Percentiles rank a stretch among this genome's conserved stretches.
Conservation (phyloP, 306 rosid genomes). For the Carpinus fangiana region DNA sequence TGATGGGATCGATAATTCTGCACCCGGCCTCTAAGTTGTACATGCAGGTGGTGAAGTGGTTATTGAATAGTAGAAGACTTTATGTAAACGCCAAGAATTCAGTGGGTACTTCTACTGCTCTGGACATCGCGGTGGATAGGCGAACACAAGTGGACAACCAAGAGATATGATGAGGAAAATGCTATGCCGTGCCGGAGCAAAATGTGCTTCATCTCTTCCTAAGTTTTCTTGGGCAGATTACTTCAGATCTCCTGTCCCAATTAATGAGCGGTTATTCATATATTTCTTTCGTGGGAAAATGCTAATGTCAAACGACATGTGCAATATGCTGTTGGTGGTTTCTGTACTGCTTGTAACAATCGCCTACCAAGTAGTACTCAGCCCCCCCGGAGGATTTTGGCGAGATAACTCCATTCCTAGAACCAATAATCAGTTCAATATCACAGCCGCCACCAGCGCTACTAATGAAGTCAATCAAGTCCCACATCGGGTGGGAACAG, state of each 20-base stretch:
- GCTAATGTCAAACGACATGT: neutral
- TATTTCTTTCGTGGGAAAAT: neutral
- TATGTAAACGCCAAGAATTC: neutral
- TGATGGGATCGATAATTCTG: too few species aligned
- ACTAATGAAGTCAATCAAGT: neutral
- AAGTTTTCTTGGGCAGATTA: too few species aligned
- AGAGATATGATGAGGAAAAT: constrained; percentile 12
- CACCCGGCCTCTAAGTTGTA: too few species aligned
- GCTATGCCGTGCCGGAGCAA: neutral
- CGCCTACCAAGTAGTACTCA: neutral
- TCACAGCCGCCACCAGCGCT: neutral
- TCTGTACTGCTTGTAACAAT: neutral
- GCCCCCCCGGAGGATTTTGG: constrained; percentile 8
- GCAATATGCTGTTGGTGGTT: neutral
- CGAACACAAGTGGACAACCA: neutral
- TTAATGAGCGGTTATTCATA: neutral
- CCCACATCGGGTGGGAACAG: neutral
- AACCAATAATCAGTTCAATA: neutral
- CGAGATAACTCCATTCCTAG: neutral
- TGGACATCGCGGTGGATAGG: neutral
- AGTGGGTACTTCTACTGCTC: neutral
- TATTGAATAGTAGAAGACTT: neutral
- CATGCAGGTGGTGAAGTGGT: neutral
- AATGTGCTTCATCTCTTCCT: too few species aligned
- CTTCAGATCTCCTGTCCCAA: neutral